These are phyloP conservation scores for Colletotrichum sp. DNA, from an alignment of 2,329 filamentous ascomycete species.

Conservation along the genomic window DNA sequence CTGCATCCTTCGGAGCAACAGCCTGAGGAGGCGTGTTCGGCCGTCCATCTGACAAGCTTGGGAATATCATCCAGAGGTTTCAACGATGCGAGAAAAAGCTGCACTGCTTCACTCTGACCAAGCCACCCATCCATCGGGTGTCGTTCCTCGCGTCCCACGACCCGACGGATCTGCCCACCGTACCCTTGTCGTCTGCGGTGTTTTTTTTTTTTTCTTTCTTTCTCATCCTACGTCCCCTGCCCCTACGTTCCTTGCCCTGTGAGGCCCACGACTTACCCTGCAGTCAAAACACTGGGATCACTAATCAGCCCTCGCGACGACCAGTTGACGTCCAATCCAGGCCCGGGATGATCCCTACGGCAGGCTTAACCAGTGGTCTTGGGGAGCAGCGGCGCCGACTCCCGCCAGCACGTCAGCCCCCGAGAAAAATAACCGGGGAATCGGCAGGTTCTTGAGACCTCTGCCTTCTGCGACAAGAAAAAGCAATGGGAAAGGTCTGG, in stretches of 20 bases:
- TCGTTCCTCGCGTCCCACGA: neutral
- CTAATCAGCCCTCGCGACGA: neutral
- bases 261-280: neutral
- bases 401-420: neutral
- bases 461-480: neutral
- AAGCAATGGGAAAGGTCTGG: conserved; percentile 9
- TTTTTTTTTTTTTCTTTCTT: neutral
- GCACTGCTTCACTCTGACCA: neutral
- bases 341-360: conserved; percentile 7
- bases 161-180: neutral
- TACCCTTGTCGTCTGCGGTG: neutral
- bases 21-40: neutral
- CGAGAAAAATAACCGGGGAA: conserved; percentile 1
- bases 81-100: neutral
- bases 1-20: conserved; percentile 10
- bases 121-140: neutral
- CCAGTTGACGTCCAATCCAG: neutral
- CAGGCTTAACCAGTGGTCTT: neutral
- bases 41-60: neutral
- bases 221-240: neutral
- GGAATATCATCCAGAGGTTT: neutral
- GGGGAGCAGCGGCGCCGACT: neutral
- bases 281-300: conserved; percentile 9
- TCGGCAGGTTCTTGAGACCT: neutral
- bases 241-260: neutral